These are phyloP conservation scores for Phyllosticta paracitricarpa DNA, from an alignment of 2,329 filamentous ascomycete species.

Conservation along the genomic window DNA sequence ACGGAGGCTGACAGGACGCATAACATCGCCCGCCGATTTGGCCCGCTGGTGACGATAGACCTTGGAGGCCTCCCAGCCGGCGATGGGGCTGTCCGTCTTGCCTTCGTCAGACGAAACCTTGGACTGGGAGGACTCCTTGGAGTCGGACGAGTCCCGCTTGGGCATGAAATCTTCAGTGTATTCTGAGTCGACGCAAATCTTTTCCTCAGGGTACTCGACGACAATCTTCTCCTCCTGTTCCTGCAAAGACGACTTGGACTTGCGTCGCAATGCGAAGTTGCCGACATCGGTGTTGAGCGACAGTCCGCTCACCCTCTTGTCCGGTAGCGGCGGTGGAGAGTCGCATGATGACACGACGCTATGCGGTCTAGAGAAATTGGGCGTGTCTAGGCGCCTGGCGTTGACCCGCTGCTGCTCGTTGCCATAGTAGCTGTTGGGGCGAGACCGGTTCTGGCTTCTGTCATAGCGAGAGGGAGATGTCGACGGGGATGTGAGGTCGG, in stretches of 20 bases:
- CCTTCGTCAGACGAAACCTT: not conserved
- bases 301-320: not conserved
- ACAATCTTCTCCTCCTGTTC: conserved; percentile 5
- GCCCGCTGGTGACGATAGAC: not conserved
- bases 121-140: not conserved
- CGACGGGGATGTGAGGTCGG: not conserved
- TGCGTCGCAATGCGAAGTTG: not conserved
- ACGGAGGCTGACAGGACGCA: not conserved
- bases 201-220: not conserved
- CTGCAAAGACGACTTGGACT: not conserved
- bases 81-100: not conserved
- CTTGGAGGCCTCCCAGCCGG: not conserved
- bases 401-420: not conserved
- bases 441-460: not conserved
- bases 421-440: not conserved
- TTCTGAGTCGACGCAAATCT: not conserved
- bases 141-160: not conserved
- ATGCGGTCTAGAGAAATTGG: conserved; percentile 5
- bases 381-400: not conserved
- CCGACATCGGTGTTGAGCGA: not conserved
- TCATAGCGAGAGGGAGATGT: not conserved
- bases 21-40: not conserved
- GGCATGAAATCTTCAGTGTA: not conserved
- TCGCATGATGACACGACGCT: not conserved
- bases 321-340: not conserved